Evolutionary conservation across 495 filamentous ascomycete species (phyloP), one percentile per base, ranked within the genome.

Genomic region (Tuber magnatum): DNA sequence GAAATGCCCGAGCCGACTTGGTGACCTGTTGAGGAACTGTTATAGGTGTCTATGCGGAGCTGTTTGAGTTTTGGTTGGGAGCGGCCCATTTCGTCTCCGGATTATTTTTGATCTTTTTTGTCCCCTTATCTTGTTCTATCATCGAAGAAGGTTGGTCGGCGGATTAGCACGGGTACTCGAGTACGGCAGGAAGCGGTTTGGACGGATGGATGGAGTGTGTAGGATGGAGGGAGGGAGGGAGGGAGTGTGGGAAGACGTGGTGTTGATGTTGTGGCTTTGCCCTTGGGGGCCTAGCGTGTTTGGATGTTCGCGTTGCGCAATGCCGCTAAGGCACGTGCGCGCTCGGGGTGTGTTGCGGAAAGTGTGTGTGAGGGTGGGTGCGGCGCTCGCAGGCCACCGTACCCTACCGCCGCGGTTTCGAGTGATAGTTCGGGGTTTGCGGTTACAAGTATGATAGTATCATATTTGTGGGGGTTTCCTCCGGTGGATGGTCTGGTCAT

Each of bases 1-100:
- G 78, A 76, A 48, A 82, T 72, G 3, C 81, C 81, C 20, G 76
- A 73, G 7, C 78, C 73, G 20, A 82, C 80, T 71, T 82, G 81
- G 70, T 82, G 81, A 6, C 81, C 81, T 1, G 80, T 82, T 10
- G 80, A 82, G 24, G 80, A 75, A 44, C 75, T 78, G 44, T 75
- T 82, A 70, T 82, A 82, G 41, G 73, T 69, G 35, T 81, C 80
- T 18, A 77, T 68, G 24, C 46, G 68, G 32, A 71, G 46, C 14
- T 80, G 80, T 39, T 74, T 77, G 46, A 41, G 69, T 56, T 69
- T 74, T 40, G 43, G 71, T 46, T 72, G 73, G 38, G 78, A 41
- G 24, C 75, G 72, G 51, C 72, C 73, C 73, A 77, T 78, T 46
- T 40, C 74, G 28, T 77, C 20, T 43, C 8, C 20, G 0, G 43